Conservation (phyloP, 345 rosid species). For the Eucalyptus tenuipes region DNA sequence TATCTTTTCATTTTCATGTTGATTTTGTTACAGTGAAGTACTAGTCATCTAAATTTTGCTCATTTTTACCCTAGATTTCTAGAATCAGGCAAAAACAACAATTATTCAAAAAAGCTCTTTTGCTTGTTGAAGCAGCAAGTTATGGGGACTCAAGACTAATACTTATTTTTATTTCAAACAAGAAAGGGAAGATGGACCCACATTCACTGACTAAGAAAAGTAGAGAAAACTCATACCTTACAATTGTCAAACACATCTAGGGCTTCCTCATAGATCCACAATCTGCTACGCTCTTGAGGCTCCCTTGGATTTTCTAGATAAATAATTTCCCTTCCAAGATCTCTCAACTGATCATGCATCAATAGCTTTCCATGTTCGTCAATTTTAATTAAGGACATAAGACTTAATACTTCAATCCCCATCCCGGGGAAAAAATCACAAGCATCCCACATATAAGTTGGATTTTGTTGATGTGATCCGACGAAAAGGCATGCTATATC, state of each 20-base stretch:
- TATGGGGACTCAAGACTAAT: no score
- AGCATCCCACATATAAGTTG: neutral
- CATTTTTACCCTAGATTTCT: no score
- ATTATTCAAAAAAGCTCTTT: neutral
- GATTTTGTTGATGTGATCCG: neutral
- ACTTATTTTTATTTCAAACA: no score
- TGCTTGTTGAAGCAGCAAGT: neutral
- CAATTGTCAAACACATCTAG: neutral
- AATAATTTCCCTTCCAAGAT: neutral
- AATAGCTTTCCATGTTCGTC: accelerated
- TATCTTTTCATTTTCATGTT: no score
- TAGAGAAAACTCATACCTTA: neutral
- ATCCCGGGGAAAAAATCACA: neutral
- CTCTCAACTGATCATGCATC: neutral
- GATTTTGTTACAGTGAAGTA: no score
- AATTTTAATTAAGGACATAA: neutral
- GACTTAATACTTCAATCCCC: neutral
- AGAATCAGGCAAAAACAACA: no score
- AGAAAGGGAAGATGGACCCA: no score
- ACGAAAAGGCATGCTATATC: neutral
- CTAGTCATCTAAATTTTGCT: no score
- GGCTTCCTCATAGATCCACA: neutral
- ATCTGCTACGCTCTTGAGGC: neutral
- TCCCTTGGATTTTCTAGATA: neutral
- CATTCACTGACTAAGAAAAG: neutral